Conservation (phyloP, 371 early-diverging fungal species). For the Rhizopus delemar region DNA sequence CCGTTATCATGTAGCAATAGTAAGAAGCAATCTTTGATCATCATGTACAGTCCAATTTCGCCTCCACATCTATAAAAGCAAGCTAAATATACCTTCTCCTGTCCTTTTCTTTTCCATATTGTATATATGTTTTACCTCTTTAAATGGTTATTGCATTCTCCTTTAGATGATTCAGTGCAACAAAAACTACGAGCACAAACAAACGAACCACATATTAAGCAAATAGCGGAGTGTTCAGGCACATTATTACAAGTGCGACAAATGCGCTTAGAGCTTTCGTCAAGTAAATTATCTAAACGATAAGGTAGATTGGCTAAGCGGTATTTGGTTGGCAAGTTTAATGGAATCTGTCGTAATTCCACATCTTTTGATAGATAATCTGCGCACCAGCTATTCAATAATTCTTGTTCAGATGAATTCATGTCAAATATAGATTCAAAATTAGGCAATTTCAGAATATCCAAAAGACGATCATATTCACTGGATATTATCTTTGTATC, state of each 20-base stretch:
- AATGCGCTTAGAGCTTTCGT: slow-evolving; percentile 69
- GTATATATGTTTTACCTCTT: slow-evolving; percentile 51
- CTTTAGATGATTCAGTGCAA: slow-evolving; percentile 80
- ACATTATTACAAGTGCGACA: slow-evolving; percentile 84
- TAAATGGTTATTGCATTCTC: slow-evolving; percentile 92
- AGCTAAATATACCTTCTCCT: neutral
- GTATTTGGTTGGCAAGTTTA: slow-evolving; percentile 61
- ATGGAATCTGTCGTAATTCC: slow-evolving; percentile 20
- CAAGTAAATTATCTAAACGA: slow-evolving; percentile 82
- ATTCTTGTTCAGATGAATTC: slow-evolving; percentile 22
- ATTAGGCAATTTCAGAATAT: slow-evolving; percentile 32
- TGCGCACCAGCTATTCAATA: slow-evolving; percentile 41
- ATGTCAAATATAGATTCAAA: slow-evolving; percentile 31
- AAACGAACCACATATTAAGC: slow-evolving; percentile 90
- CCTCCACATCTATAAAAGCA: slow-evolving; percentile 77
- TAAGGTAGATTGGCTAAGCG: slow-evolving; percentile 78
- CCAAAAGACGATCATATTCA: slow-evolving; percentile 43
- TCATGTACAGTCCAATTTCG: slow-evolving; percentile 85
- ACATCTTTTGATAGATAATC: slow-evolving; percentile 18
- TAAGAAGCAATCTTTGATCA: slow-evolving; percentile 82
- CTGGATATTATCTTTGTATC: slow-evolving; percentile 6
- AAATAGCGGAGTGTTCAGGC: slow-evolving; percentile 88
- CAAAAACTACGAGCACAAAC: slow-evolving; percentile 92
- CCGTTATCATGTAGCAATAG: slow-evolving; percentile 79
- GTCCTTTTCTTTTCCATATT: neutral